Conservation (phyloP, 768 basidiomycete species). For the Porphyrellus cyaneotinctus region DNA sequence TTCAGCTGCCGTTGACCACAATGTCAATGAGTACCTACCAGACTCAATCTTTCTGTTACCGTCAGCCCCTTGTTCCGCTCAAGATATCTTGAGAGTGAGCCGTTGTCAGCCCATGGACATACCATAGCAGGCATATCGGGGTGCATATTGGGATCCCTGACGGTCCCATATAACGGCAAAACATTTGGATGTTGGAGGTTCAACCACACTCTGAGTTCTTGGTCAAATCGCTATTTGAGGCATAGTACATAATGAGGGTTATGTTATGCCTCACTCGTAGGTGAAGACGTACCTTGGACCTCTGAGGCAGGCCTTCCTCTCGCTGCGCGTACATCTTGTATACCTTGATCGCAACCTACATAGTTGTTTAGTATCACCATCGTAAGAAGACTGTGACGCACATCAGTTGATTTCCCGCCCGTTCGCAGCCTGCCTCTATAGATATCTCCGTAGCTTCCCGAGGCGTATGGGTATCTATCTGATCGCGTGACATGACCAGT, state of each 20-base stretch:
- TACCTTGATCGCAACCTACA: constrained; percentile 1
- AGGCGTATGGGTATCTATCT: not conserved
- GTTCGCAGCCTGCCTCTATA: not conserved
- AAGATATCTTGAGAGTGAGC: not conserved
- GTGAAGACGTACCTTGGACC: not conserved
- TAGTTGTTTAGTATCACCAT: not conserved
- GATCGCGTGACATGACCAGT: not conserved
- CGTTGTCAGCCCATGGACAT: not conserved
- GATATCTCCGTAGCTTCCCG: not conserved
- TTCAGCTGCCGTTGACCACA: not conserved
- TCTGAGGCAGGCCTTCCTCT: not conserved
- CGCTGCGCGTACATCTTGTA: not conserved
- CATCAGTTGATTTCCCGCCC: not conserved
- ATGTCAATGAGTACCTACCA: not conserved
- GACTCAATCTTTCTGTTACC: not conserved
- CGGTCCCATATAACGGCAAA: not conserved
- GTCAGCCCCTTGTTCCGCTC: not conserved
- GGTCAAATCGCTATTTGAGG: not conserved
- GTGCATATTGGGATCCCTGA: not conserved
- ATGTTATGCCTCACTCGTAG: no score
- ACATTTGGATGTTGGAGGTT: not conserved
- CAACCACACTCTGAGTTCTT: not conserved
- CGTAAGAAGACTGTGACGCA: not conserved
- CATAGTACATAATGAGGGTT: no score
- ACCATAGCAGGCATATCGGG: not conserved